Evolutionary conservation across 306 rosid genomes (phyloP), one percentile per base, ranked within the genome.

Genomic region (Lotus japonicus): DNA sequence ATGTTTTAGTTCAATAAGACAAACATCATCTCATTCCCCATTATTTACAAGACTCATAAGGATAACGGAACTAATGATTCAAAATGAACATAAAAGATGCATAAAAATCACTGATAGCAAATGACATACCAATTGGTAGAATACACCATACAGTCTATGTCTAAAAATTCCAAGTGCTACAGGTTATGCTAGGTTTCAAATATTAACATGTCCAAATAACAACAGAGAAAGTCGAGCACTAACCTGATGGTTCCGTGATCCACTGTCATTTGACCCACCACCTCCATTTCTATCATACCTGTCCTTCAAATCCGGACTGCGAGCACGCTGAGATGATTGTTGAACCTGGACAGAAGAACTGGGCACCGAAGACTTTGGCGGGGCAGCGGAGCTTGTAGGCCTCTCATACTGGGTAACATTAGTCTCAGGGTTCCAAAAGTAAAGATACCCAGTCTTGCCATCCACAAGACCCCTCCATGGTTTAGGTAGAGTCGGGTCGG

Each of bases 401-500:
- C 89, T 87, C 74, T 95, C 99, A 14, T 95, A 95, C 68, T 95
- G 99, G 23, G 99, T 95, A 12, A 89, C 88, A 83, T 95, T 95
- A 36, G 99, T 95, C 83, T 84, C 99, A 0, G 99, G 99, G 79
- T 95, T 95, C 99, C 99, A 95, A 71, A 88, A 95, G 87, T 95
- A 95, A 23, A 95, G 92, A 75, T 88, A 95, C 54, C 99, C 99
- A 4, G 99, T 95, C 84, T 90, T 95, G 6, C 99, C 99, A 82
- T 95, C 99, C 64, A 95, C 97, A 38, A 95, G 92, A 62, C 99
- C 99, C 55, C 72, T 75, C 99, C 99, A 95, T 17, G 99, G 99
- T 66, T 85, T 91, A 6, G 99, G 99, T 8, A 95, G 97, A 8
- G 97, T 85, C 6, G 99, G 99, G 50, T 95, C 99, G 4, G 83